Percentiles rank a stretch among this genome's conserved stretches.
Evolutionary conservation across 768 basidiomycete species (phyloP).

Genomic region (Candolleomyces eurysporus): DNA sequence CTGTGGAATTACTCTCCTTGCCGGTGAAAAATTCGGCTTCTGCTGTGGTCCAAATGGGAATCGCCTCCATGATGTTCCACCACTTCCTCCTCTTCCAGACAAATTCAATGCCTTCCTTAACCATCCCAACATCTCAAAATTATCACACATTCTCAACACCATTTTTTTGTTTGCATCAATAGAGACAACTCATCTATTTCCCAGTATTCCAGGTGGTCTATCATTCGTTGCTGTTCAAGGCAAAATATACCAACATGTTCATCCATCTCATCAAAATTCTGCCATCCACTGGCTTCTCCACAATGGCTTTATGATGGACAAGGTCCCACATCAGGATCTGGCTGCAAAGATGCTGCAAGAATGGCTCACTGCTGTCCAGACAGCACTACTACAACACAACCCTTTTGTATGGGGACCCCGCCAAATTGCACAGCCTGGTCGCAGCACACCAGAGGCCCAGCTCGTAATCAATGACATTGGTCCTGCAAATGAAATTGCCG

Average conservation of each 20-base stretch:
- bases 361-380: conserved; percentile 13
- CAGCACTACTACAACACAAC: conserved; percentile 12
- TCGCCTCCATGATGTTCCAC: conserved; percentile 11
- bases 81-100: conserved; percentile 25
- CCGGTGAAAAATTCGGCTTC: conserved; percentile 28
- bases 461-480: conserved; percentile 20
- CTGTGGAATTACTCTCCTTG: conserved; percentile 23
- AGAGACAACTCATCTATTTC: conserved; percentile 24
- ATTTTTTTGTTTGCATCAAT: conserved; percentile 29
- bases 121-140: conserved; percentile 21
- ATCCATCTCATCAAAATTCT: conserved; percentile 22
- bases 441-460: conserved; percentile 1
- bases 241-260: conserved; percentile 29
- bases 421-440: neutral
- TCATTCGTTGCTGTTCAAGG: conserved; percentile 26
- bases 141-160: conserved; percentile 26
- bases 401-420: conserved; percentile 10
- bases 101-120: conserved; percentile 23
- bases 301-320: conserved; percentile 21
- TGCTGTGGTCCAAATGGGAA: conserved; percentile 28
- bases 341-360: conserved; percentile 6
- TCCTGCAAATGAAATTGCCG: conserved; percentile 24
- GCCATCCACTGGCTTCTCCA: conserved; percentile 31
- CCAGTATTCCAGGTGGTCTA: conserved; percentile 3
- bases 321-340: conserved; percentile 1